Percentiles rank a stretch among this genome's conserved stretches.
These are phyloP conservation scores for Kodamaea suecica DNA, from an alignment of 1,139 yeast genomes.

Conservation along the genomic window DNA sequence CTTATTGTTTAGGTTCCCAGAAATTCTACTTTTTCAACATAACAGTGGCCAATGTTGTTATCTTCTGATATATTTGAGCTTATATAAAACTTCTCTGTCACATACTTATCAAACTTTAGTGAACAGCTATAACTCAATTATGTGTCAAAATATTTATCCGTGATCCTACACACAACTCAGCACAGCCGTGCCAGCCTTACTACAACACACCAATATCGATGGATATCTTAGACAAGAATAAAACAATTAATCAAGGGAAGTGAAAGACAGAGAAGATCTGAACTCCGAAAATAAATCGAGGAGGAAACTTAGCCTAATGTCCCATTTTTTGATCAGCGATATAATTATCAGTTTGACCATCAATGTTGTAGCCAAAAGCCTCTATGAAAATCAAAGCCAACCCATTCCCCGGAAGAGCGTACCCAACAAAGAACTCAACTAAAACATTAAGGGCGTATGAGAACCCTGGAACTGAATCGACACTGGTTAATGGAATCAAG, in stretches of 20 bases:
- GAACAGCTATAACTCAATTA: not conserved
- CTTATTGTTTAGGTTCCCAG: too few species aligned
- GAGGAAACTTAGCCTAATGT: conserved; percentile 35
- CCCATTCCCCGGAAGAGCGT: conserved; percentile 22
- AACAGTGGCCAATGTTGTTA: not conserved
- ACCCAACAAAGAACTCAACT: conserved; percentile 21
- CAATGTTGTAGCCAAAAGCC: conserved; percentile 25
- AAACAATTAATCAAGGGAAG: too few species aligned
- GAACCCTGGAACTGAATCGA: conserved; percentile 19
- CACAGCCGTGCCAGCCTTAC: too few species aligned
- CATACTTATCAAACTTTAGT: too few species aligned
- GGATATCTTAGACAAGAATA: too few species aligned
- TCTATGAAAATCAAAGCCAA: conserved; percentile 20
- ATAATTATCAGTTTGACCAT: conserved; percentile 36
- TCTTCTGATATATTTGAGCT: not conserved
- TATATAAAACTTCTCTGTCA: too few species aligned
- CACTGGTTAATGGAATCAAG: conserved; percentile 19
- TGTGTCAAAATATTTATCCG: conserved; percentile 21
- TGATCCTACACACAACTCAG: too few species aligned
- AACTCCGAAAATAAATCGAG: conserved; percentile 32
- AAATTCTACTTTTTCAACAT: not conserved
- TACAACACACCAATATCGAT: conserved; percentile 28
- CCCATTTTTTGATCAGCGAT: conserved; percentile 36
- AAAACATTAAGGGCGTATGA: conserved; percentile 20
- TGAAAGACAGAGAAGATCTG: conserved; percentile 32